Percentiles rank a stretch among this genome's conserved stretches.
Evolutionary conservation across 2,329 filamentous ascomycete species (phyloP).

Genomic region (Ceratocystis harringtonii): DNA sequence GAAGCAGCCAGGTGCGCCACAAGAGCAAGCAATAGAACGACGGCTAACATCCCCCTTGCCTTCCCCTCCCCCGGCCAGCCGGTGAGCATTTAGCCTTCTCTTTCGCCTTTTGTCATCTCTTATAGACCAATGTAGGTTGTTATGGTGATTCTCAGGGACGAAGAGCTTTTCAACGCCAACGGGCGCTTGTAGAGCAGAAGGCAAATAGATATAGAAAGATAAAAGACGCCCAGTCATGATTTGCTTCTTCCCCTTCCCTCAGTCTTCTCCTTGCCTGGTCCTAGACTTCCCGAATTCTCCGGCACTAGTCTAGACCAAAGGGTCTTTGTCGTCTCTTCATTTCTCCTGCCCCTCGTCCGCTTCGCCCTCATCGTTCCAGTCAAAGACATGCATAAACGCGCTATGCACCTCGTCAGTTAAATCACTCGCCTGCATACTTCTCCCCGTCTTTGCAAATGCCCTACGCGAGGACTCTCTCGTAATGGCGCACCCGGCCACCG

Average conservation of each 20-base stretch:
- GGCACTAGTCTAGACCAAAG: not conserved
- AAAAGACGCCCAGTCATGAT: too few species aligned
- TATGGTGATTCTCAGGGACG: slow-evolving; percentile 4
- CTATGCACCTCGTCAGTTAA: slow-evolving; percentile 77
- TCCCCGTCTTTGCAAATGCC: slow-evolving; percentile 72
- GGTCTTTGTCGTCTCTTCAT: not conserved
- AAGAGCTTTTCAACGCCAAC: not conserved
- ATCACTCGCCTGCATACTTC: slow-evolving; percentile 83
- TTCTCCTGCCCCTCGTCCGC: not conserved
- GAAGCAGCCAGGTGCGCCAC: not conserved
- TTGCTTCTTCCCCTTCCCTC: not conserved
- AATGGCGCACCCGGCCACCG: slow-evolving; percentile 73
- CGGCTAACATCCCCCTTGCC: not conserved
- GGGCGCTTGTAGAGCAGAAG: not conserved
- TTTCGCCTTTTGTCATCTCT: not conserved
- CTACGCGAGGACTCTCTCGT: slow-evolving; percentile 79
- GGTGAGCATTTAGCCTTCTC: not conserved
- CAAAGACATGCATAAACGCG: slow-evolving; percentile 68
- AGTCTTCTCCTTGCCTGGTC: not conserved
- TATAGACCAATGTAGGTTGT: not conserved
- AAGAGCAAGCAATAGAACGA: not conserved
- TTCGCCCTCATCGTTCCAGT: slow-evolving; percentile 35
- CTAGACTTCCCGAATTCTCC: not conserved
- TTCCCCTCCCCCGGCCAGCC: not conserved
- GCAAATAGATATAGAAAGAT: too few species aligned